Conservation (phyloP, 169 alveolate species). For the Perkinsus olseni region DNA sequence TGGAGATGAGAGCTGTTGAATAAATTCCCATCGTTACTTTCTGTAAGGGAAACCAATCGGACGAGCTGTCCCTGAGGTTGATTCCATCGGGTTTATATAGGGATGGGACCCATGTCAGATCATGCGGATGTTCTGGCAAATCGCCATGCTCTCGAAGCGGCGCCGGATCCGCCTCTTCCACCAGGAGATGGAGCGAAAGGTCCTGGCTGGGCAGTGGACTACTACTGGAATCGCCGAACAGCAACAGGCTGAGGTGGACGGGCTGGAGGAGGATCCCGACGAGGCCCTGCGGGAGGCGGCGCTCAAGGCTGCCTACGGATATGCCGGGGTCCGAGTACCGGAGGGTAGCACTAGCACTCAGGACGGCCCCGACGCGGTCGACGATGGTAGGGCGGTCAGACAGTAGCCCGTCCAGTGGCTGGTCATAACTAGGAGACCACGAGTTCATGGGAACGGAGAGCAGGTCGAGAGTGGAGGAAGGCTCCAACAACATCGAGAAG, state of each 20-base stretch:
- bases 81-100: no score
- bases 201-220: not conserved
- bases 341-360: not conserved
- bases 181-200: not conserved
- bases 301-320: not conserved
- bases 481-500: not conserved
- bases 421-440: not conserved
- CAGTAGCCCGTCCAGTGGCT: not conserved
- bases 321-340: not conserved
- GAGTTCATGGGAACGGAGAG: not conserved
- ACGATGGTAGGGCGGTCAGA: not conserved
- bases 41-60: no score
- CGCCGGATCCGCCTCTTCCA: not conserved
- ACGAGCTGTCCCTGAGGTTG: no score
- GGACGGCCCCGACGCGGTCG: not conserved
- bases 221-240: not conserved
- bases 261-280: not conserved
- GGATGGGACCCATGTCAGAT: not conserved
- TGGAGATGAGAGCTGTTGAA: no score
- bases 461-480: not conserved
- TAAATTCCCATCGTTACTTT: no score
- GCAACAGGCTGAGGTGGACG: not conserved
- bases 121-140: not conserved
- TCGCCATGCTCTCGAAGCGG: not conserved
- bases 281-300: not conserved